Evolutionary conservation across 129 eudicot species (phyloP), one percentile per base, ranked within the genome.

Genomic region (Tanacetum coccineum): DNA sequence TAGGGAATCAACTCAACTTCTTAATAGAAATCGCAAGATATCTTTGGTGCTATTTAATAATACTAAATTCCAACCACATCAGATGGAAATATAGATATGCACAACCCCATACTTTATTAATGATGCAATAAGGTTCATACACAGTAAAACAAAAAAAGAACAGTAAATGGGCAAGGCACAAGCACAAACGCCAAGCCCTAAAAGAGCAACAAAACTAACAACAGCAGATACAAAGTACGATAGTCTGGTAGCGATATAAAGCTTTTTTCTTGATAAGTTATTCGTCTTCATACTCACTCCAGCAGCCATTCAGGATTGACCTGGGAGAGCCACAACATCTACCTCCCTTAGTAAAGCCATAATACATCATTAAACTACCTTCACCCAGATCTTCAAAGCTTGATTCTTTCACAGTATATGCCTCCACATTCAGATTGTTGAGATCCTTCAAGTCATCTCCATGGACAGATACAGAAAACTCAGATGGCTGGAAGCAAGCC

Each of bases 241-340:
- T 14, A 3, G 14, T 56, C 4, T 13, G 13, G 11, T 32, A 25
- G 14, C 59, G n/a, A 60, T 70, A 28, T 25, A 13, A 9, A 25
- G 14, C 57, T 73, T 63, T 40, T 66, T 74, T 79, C 77, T 68
- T 66, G 32, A 13, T 54, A n/a, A 39, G 25, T 39, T 67, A 68
- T 10, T 74, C 83, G 44, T 77, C 82, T 80, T 82, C 88, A 15
- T 84, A 83, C 79, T 90, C 90, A n/a, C 86, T 84, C 90, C 95
- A 81, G 53, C 84, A 81, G 67, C 71, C 74, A 1, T 78, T 53
- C 49, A 84, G 78, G 59, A 57, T 89, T 11, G 96, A 89, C 59
- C 81, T 80, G 12, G 91, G 95, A 15, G 87, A 80, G 32, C 72
- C 85, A 54, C 83, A 73, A 10, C 70, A 21, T 56, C 81, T 40